Evolutionary conservation across 345 rosid species (phyloP).

Genomic region (Hypericum perforatum): DNA sequence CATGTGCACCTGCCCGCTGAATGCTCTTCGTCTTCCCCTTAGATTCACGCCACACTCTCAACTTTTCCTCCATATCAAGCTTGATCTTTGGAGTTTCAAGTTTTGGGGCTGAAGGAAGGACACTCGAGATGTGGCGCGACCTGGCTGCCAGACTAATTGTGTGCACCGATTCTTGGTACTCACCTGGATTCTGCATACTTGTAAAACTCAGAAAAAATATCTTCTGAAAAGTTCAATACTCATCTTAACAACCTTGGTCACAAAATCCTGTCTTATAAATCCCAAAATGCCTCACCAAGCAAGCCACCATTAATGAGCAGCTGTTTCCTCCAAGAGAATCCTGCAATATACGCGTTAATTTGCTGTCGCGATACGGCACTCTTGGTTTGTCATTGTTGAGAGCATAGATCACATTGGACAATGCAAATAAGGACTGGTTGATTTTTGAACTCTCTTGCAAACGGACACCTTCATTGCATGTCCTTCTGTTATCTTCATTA

Average conservation of each 20-base stretch:
- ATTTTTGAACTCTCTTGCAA: constrained; percentile 83
- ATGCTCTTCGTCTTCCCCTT: constrained; percentile 73
- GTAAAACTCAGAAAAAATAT: not conserved
- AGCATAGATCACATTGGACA: constrained; percentile 84
- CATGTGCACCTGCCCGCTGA: constrained; percentile 29
- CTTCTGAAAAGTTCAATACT: not conserved
- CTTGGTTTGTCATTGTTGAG: constrained; percentile 60
- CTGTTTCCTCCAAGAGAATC: constrained; percentile 94
- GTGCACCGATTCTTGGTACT: constrained; percentile 81
- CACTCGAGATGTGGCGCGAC: constrained; percentile 67
- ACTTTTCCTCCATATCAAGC: constrained; percentile 75
- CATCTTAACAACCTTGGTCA: not conserved
- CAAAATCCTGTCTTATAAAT: not conserved
- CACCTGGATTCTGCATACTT: constrained; percentile 68
- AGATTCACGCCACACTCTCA: constrained; percentile 79
- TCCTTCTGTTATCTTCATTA: constrained; percentile 86
- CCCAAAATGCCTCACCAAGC: constrained; percentile 43
- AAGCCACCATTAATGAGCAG: constrained; percentile 78
- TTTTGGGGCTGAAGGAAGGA: constrained; percentile 38
- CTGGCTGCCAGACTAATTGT: constrained; percentile 89
- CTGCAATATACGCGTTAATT: constrained; percentile 80
- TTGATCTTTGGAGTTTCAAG: constrained; percentile 49
- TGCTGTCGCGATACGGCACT: constrained; percentile 89
- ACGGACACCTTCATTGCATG: constrained; percentile 79
- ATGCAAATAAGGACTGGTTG: constrained; percentile 74